Evolutionary conservation across 192 early-diverging fungal genomes (phyloP).

Genomic region (Chytriomyces confervae): DNA sequence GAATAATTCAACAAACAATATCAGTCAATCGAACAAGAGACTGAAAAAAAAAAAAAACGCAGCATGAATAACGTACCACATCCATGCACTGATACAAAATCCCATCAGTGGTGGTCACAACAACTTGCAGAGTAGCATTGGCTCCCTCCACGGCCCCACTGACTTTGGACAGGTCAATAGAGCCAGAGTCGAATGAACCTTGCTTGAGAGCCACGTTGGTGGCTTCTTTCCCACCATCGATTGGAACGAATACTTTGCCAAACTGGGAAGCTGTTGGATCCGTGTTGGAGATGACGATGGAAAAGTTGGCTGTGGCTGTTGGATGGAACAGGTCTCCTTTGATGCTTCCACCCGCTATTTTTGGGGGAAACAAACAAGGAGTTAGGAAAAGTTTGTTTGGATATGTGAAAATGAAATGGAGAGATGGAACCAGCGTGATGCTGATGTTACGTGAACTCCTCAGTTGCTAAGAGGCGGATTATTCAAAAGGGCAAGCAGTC

Average conservation of each 20-base stretch:
- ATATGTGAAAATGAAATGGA: neutral
- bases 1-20: neutral
- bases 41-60: neutral
- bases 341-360: conserved; percentile 11
- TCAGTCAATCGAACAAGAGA: neutral
- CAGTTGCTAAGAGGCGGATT: neutral
- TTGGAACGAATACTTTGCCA: neutral
- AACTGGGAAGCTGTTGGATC: conserved; percentile 43
- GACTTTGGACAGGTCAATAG: conserved; percentile 42
- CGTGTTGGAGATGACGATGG: conserved; percentile 46
- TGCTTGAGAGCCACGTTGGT: neutral
- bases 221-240: neutral
- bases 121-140: conserved; percentile 61
- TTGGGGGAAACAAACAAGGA: neutral
- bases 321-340: conserved; percentile 49
- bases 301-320: conserved; percentile 45
- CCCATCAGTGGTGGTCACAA: conserved; percentile 58
- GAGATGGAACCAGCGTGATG: neutral
- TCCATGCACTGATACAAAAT: conserved; percentile 51
- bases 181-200: conserved; percentile 40
- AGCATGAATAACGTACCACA: neutral
- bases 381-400: conserved; percentile 23
- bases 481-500: neutral
- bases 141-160: conserved; percentile 48
- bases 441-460: neutral